Percentiles rank a stretch among this genome's conserved stretches.
These are phyloP conservation scores for Lathyrus aphaca DNA, from an alignment of 306 rosid species.

Conservation along the genomic window DNA sequence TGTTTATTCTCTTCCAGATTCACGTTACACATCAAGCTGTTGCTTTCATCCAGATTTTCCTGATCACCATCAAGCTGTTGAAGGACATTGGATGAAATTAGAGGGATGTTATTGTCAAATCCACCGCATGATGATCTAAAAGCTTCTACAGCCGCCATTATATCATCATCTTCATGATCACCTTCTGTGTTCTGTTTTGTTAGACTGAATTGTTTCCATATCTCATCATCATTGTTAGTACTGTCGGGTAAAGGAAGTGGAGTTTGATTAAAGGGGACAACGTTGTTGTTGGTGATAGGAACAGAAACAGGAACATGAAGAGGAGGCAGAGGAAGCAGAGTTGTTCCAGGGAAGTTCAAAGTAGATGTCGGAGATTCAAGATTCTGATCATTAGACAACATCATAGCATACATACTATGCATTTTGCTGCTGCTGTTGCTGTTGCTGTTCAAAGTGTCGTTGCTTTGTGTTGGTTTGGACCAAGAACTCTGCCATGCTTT, in stretches of 20 bases:
- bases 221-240: neutral
- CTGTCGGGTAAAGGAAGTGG: slow-evolving; percentile 2
- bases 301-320: neutral
- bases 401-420: slow-evolving; percentile 51
- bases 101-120: slow-evolving; percentile 7
- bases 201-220: slow-evolving; percentile 1
- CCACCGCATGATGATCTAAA: slow-evolving; percentile 37
- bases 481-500: slow-evolving; percentile 65
- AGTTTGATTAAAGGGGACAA: slow-evolving; percentile 18
- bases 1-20: slow-evolving; percentile 47
- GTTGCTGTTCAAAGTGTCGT: neutral
- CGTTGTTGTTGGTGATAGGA: slow-evolving; percentile 9
- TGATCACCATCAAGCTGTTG: slow-evolving; percentile 35
- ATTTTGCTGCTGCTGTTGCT: slow-evolving; percentile 6
- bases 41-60: slow-evolving; percentile 37
- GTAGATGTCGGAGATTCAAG: slow-evolving; percentile 54
- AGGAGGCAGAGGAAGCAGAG: slow-evolving; percentile 25
- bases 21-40: slow-evolving; percentile 15
- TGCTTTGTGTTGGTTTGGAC: slow-evolving; percentile 28
- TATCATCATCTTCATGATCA: slow-evolving; percentile 30
- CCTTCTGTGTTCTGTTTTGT: neutral
- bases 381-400: slow-evolving; percentile 40
- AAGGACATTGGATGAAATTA: slow-evolving; percentile 14
- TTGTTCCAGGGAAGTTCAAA: slow-evolving; percentile 39
- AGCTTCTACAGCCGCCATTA: slow-evolving; percentile 54